Evolutionary conservation across 108 stramenopile species (phyloP).

Genomic region (Skeletonema menzelii): DNA sequence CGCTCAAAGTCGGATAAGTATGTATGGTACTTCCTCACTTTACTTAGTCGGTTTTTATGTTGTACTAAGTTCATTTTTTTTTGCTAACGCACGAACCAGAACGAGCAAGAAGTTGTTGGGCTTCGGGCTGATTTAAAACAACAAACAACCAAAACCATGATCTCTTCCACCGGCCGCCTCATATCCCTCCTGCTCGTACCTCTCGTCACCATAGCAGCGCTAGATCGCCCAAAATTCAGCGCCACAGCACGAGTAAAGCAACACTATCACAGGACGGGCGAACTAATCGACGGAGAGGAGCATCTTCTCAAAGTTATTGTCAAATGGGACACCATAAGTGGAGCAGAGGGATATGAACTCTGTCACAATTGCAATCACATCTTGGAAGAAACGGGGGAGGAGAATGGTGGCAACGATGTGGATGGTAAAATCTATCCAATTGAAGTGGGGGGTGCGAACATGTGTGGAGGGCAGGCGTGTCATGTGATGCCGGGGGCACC

Average conservation of each 20-base stretch:
- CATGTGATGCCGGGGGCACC: slow-evolving; percentile 16
- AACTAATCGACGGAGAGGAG: slow-evolving; percentile 39
- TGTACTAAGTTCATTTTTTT: too few species aligned
- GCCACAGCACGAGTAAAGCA: slow-evolving; percentile 39
- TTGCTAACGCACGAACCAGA: too few species aligned
- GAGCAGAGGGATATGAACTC: slow-evolving; percentile 30
- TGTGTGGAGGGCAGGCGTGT: slow-evolving; percentile 12
- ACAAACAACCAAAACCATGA: not conserved
- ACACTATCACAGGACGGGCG: slow-evolving; percentile 21
- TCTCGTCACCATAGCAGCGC: not conserved
- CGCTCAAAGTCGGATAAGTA: too few species aligned
- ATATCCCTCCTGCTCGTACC: not conserved
- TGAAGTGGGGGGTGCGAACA: not conserved
- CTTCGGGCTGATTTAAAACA: not conserved
- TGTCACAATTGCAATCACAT: slow-evolving; percentile 38
- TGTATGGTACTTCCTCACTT: too few species aligned
- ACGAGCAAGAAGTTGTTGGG: too few species aligned
- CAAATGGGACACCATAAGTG: slow-evolving; percentile 19
- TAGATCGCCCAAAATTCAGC: not conserved
- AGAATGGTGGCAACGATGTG: not conserved
- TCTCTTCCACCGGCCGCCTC: not conserved
- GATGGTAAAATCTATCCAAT: not conserved
- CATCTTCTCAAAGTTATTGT: slow-evolving; percentile 34
- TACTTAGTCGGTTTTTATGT: too few species aligned
- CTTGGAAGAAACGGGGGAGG: slow-evolving; percentile 17